These are phyloP conservation scores for Fusarium circinatum DNA, from an alignment of 2,329 filamentous ascomycete genomes.

Conservation along the genomic window DNA sequence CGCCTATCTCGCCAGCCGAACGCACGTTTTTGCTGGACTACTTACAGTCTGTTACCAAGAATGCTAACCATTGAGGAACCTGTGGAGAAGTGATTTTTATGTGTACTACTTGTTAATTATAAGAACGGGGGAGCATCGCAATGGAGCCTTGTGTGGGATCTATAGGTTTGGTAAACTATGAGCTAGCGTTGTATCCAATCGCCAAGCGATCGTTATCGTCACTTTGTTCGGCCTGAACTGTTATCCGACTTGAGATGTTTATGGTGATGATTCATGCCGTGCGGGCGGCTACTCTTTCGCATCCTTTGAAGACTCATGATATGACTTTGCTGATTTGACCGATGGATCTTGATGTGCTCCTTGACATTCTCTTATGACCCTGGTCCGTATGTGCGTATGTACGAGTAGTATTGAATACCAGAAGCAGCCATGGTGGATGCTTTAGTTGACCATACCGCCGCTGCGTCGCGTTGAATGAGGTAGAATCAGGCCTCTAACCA, in stretches of 20 bases:
- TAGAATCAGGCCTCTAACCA: neutral
- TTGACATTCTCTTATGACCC: neutral
- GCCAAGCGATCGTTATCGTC: slow-evolving; percentile 11
- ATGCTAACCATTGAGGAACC: slow-evolving; percentile 45
- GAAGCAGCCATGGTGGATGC: neutral
- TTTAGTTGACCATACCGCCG: neutral
- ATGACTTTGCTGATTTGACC: neutral
- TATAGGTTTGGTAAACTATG: slow-evolving; percentile 7
- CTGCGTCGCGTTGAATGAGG: neutral
- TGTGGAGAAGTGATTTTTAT: slow-evolving; percentile 11
- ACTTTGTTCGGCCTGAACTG: neutral
- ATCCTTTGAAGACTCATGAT: neutral
- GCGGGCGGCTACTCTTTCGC: neutral
- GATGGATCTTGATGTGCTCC: neutral
- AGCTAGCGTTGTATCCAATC: slow-evolving; percentile 10
- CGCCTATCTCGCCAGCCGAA: slow-evolving; percentile 73
- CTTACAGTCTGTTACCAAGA: slow-evolving; percentile 66
- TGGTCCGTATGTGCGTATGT: neutral
- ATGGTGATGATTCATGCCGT: neutral
- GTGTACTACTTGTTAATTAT: slow-evolving; percentile 34
- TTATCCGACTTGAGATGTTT: neutral
- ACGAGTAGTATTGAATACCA: neutral
- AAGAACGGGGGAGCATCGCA: slow-evolving; percentile 31
- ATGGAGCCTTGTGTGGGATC: slow-evolving; percentile 33
- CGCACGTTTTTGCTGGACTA: slow-evolving; percentile 82